Evolutionary conservation across 2,329 filamentous ascomycete genomes (phyloP), one percentile per base, ranked within the genome.

Genomic region (Phaeophleospora eucalypticola): DNA sequence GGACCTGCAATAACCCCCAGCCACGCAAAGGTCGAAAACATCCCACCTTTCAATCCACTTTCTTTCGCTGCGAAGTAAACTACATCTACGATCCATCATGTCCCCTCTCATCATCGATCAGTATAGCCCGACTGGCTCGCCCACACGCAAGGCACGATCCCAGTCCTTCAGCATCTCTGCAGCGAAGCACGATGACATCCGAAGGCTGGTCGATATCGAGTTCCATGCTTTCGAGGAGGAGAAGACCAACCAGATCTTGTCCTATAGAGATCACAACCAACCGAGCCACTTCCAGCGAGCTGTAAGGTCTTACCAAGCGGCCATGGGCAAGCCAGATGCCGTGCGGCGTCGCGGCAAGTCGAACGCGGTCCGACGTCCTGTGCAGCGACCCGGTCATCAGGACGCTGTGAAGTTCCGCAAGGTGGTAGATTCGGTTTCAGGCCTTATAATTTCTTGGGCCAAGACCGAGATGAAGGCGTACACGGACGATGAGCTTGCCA

Each of bases 181-280:
- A 21, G 62, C 60, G 29, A 50, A 51, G 21, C 48, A 49, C 21
- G 49, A 56, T 14, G 62, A 65, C 49, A 54, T 60, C 33, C 55
- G 49, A n/a, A 53, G 55, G 21, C 56, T 65, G 14, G 61, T 64
- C 7, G 65, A 72, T 50, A 71, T 72, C 37, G 69, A 73, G 50
- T 74, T 74, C 51, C 64, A 68, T 40, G 62, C 62, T 14, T 65
- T 65, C 39, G 57, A 56, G 39, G 46, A 65, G 20, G 63, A 65
- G 46, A 54, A 56, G 19, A 60, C 57, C 19, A 65, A 65, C 40
- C 63, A 65, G 24, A 52, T 60, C 19, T 57, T 65, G 14, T 65
- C 63, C 2, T 65, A 59, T 48, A 53, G 63, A 29, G 59, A 64
- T 34, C 46, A 54, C 21, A 48, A 52, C 10, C 53, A 64, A 24